Conservation (phyloP, 768 basidiomycete genomes). For the Suillus paluster region DNA sequence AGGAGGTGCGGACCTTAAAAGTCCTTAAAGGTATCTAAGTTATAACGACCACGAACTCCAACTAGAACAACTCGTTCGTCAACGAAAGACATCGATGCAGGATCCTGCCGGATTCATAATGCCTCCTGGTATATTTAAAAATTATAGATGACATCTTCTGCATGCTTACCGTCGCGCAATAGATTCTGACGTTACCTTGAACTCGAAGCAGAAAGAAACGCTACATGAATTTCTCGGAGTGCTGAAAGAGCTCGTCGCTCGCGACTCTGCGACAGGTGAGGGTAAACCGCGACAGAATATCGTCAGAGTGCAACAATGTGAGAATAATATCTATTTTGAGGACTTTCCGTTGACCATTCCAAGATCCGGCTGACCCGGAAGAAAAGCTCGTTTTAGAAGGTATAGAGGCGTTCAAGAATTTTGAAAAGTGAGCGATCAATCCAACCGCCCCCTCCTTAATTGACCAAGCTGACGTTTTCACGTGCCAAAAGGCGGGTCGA, state of each 20-base stretch:
- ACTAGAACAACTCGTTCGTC: constrained; percentile 23
- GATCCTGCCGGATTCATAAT: neutral
- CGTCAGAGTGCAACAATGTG: neutral
- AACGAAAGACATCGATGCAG: neutral
- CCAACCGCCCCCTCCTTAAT: too few species aligned
- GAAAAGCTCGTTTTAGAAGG: constrained; percentile 55
- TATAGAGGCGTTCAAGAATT: constrained; percentile 50
- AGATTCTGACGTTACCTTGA: neutral
- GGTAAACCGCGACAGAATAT: neutral
- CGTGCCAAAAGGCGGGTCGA: constrained; percentile 34
- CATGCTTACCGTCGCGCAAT: neutral
- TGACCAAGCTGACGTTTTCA: constrained; percentile 2
- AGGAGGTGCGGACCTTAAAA: constrained; percentile 7
- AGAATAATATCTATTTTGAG: neutral
- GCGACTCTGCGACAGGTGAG: neutral
- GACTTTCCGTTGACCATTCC: constrained; percentile 6
- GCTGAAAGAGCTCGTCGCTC: neutral
- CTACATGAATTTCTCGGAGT: constrained; percentile 2
- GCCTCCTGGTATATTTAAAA: neutral
- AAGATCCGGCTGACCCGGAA: constrained; percentile 45
- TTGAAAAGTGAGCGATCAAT: constrained; percentile 46
- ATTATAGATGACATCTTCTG: neutral
- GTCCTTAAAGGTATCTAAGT: constrained; percentile 3
- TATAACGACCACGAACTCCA: constrained; percentile 7
- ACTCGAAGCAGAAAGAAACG: neutral